phyloP scores from a whole-genome alignment of 129 eudicot genomes.

The carrot (Daucus carota) region DNA sequence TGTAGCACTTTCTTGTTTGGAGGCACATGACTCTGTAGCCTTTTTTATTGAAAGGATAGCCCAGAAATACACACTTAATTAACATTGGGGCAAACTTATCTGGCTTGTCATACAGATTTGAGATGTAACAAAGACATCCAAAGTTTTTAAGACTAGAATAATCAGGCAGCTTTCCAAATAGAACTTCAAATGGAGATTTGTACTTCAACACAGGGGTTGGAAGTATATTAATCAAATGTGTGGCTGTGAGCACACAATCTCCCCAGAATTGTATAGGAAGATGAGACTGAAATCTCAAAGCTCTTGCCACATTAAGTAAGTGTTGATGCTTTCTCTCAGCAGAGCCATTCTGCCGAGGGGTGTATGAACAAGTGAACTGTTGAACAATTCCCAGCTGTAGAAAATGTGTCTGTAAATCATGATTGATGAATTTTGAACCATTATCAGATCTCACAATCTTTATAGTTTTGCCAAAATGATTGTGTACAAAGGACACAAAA shows the following conservation, averaged over 20 bases:
- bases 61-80: no score
- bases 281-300: no score
- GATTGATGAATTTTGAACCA: neutral
- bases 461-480: neutral
- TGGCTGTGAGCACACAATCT: no score
- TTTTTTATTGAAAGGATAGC: no score
- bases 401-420: neutral
- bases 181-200: neutral
- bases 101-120: neutral
- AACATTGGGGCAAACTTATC: no score
- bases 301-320: no score
- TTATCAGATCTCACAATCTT: neutral
- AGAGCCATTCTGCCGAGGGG: neutral
- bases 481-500: neutral
- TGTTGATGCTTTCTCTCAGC: no score
- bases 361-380: neutral
- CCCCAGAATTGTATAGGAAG: no score
- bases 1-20: no score
- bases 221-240: no score
- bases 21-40: no score
- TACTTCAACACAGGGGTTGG: no score
- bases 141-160: neutral
- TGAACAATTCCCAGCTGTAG: neutral
- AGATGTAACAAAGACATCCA: neutral
- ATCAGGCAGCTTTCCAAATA: neutral